Evolutionary conservation across 2,329 filamentous ascomycete species (phyloP), one percentile per base, ranked within the genome.

Genomic region (Fusarium sp.): DNA sequence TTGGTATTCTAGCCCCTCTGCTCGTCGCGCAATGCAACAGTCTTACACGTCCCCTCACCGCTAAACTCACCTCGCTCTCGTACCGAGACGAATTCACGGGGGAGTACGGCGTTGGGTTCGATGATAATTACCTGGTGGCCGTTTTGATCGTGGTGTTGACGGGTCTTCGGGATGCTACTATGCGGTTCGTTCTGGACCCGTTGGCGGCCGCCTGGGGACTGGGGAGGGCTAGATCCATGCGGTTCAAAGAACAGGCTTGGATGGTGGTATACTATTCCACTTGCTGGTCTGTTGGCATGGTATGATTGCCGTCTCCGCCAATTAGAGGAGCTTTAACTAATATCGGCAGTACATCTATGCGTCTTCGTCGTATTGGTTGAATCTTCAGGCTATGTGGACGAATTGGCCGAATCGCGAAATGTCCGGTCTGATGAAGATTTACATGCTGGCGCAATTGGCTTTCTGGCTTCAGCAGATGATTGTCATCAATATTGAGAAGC

Each of bases 201-300:
- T 81, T 96, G 61, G 95, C 93, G 46, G 90, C 89, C 70, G 83
- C 86, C 47, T 87, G 88, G 70, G 94, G 95, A 33, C 88, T 98
- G 74, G 87, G 88, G 75, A 93, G 91, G 77, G 87, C 85, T 78
- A 98, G 97, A 83, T 90, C 90, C 44, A 85, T 92, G 62, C 89
- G 96, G 61, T 97, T 98, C 83, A 94, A 94, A 68, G 96, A 99
- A 83, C 96, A 99, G 83, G 94, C 92, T 47, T 98, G 95, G 94
- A 85, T 97, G 79, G 83, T 97, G 49, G 81, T 95, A 46, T 98
- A 98, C 84, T 95, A 95, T 81, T 83, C 84, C 35, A 84, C 91
- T 54, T 95, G 94, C 79, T 98, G 94, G 92, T 86, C 90, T 18
- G 83, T 95, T 63, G 96, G 96, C 74, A 88, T 96, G 86, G 93